Conservation (phyloP, 2,329 filamentous ascomycete species). For the Parastagonospora avenae region DNA sequence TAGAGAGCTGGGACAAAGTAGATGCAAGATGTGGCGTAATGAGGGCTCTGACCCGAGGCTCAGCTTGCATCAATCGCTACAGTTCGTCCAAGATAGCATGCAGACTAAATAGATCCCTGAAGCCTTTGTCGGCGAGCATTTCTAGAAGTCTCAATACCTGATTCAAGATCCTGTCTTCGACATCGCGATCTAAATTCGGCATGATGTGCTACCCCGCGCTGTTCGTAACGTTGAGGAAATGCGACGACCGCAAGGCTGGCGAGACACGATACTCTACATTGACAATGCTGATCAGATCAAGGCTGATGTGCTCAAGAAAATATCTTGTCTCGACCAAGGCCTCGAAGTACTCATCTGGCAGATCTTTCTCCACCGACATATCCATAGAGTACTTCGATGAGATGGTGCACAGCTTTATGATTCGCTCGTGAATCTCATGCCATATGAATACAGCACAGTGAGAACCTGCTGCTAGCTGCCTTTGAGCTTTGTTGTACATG, state of each 20-base stretch:
- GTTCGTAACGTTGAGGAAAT: too few species aligned
- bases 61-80: constrained; percentile 1
- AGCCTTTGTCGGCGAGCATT: not conserved
- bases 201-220: too few species aligned
- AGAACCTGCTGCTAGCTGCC: not conserved
- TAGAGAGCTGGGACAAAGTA: constrained; percentile 54
- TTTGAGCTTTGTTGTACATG: not conserved
- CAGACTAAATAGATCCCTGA: not conserved
- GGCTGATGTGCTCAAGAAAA: not conserved
- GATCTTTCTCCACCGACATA: not conserved
- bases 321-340: not conserved
- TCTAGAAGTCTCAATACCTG: too few species aligned
- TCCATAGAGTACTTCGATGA: not conserved
- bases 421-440: not conserved
- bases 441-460: constrained; percentile 3
- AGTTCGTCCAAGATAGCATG: constrained; percentile 3
- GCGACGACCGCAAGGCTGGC: not conserved
- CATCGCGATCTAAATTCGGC: too few species aligned
- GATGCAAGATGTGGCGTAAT: constrained; percentile 30
- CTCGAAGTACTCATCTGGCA: not conserved
- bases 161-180: too few species aligned
- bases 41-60: not conserved
- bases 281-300: not conserved
- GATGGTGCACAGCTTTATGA: not conserved
- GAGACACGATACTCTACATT: not conserved